Base-by-base conservation (phyloP, 192 early-diverging fungal genomes). In the Chytriomyces confervae region DNA sequence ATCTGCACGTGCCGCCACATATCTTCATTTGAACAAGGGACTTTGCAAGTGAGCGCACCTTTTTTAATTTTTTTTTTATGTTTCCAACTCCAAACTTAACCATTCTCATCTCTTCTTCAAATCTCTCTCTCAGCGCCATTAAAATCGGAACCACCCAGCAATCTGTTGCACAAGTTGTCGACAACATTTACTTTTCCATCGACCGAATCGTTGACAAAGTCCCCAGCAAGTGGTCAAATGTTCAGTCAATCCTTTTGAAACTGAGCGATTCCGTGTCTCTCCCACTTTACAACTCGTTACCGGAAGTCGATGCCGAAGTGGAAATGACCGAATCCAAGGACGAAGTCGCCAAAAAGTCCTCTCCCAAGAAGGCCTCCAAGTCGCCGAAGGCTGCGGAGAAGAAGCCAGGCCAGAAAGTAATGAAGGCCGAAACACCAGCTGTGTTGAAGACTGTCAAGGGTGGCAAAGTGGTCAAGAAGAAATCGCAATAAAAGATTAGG, bases 231-330 rank as follows among this genome's bases (percentile, higher is more conserved):
- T 95, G 93, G 91, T 49, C 61, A 53, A 96, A 95, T 84, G 89
- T 99, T 70, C 93, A 91, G 81, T 90, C 94, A 9, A 87, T 99
- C 61, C 82, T 90, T 50, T 84, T 99, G 84, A 97, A 97, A 84
- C 92, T 94, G 7, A 87, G 83, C 61, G 86, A 89, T 11, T 95
- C 95, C 9, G 82, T 89, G 16, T 87, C 92, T 45, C 86, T 99
- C 75, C 97, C 97, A 4, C 84, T 99, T 53, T 97, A 75, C 75
- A 77, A 72, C 61, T 70, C 81, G 7, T 67, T 84, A 9, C 82
- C 84, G 7, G 76, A 61, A 13, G 24, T 29, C 0, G 68, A 61
- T 23, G 66, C 9, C 11, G 23, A 27, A 8, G 29, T 53, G 11
- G 71, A 29, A n/a, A 27, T 18, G 7, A 27, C 53, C 24, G 29